phyloP scores from a whole-genome alignment of 306 rosid species.

The Acacia melanoxylon region DNA sequence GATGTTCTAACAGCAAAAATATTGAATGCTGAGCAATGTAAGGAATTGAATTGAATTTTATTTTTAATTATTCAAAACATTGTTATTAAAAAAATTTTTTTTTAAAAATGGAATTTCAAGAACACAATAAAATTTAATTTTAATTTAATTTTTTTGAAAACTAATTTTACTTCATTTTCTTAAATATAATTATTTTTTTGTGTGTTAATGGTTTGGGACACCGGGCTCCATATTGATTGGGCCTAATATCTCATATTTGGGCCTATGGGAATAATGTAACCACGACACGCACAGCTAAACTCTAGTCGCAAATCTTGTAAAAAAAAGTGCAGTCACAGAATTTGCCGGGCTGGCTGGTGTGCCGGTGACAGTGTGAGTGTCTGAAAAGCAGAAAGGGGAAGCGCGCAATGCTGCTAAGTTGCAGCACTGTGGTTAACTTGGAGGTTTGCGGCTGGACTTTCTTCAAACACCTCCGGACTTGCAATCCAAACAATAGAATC shows the following conservation, averaged over 20 bases:
- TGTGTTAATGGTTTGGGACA: neutral
- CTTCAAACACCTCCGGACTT: slow-evolving; percentile 67
- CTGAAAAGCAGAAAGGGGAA: neutral
- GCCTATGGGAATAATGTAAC: neutral
- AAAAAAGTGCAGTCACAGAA: neutral
- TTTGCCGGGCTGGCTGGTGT: neutral
- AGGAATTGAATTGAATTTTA: slow-evolving; percentile 38
- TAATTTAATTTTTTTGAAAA: too few species aligned
- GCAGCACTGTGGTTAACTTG: slow-evolving; percentile 11
- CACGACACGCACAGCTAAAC: neutral
- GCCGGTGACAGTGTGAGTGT: neutral
- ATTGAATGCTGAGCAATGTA: slow-evolving; percentile 75
- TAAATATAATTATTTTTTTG: too few species aligned
- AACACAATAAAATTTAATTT: too few species aligned
- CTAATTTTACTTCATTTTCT: too few species aligned
- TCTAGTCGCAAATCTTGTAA: too few species aligned
- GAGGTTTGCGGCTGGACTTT: slow-evolving; percentile 60
- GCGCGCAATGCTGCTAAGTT: slow-evolving; percentile 45
- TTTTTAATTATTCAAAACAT: too few species aligned
- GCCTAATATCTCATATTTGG: neutral
- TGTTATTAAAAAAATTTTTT: too few species aligned
- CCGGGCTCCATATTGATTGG: neutral
- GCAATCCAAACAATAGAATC: slow-evolving; percentile 32
- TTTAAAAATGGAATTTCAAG: too few species aligned
- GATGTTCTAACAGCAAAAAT: slow-evolving; percentile 82